These are phyloP conservation scores for Aspergillus carlsbadensis DNA, from an alignment of 495 filamentous ascomycete genomes.

Conservation along the genomic window DNA sequence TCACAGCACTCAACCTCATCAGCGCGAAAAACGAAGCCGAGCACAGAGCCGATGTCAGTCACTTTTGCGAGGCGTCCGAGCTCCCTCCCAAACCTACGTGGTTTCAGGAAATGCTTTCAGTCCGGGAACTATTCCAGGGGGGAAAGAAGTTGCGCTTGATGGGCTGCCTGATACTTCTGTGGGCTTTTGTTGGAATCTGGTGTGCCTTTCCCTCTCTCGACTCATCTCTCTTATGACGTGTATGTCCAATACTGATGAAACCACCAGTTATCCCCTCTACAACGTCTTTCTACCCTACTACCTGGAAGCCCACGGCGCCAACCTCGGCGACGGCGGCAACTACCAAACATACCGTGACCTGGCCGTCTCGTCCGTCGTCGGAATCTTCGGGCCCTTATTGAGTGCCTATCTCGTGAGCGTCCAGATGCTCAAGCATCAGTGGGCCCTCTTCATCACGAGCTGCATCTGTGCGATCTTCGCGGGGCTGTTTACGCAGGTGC, in stretches of 20 bases:
- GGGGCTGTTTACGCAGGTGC: conserved; percentile 5
- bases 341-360: conserved; percentile 14
- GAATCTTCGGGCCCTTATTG: conserved; percentile 5
- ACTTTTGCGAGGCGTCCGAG: too few species aligned
- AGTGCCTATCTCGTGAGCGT: conserved; percentile 1
- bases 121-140: neutral
- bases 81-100: too few species aligned
- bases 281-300: conserved; percentile 9
- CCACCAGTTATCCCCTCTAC: conserved; percentile 9
- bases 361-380: neutral
- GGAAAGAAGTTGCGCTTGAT: neutral
- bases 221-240: neutral
- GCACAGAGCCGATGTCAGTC: too few species aligned
- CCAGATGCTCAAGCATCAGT: neutral
- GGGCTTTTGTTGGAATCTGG: neutral
- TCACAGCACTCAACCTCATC: too few species aligned
- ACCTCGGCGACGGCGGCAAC: conserved; percentile 3
- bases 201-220: neutral
- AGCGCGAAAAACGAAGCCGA: neutral
- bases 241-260: too few species aligned
- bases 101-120: conserved; percentile 24
- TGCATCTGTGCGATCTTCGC: neutral
- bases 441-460: neutral
- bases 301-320: conserved; percentile 4
- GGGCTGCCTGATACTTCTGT: neutral